Percentiles rank a stretch among this genome's conserved stretches.
These are phyloP conservation scores for Penicillium arizonense DNA, from an alignment of 495 filamentous ascomycete species.

Conservation along the genomic window DNA sequence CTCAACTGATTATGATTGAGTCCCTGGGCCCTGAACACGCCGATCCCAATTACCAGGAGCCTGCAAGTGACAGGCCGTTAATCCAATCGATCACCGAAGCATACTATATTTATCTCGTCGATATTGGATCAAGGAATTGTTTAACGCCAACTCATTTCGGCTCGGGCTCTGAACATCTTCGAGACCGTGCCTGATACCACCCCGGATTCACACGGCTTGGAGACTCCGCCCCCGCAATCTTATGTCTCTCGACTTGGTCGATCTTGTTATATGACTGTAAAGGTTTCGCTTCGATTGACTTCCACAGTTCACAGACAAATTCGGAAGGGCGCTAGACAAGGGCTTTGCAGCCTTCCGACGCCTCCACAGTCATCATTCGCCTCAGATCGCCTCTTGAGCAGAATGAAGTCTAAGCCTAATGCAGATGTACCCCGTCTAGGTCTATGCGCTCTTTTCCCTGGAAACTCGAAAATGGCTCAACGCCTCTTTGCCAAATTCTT, in stretches of 20 bases:
- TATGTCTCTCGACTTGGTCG: not conserved
- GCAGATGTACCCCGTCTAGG: not conserved
- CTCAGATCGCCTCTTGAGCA: not conserved
- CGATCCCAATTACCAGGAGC: too few relatives aligned
- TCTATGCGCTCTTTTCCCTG: not conserved
- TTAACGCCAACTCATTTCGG: conserved; percentile 2
- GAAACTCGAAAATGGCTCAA: not conserved
- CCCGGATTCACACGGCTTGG: not conserved
- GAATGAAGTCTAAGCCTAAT: not conserved
- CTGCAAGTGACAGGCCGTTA: too few relatives aligned
- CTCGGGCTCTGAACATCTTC: not conserved
- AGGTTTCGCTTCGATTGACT: too few relatives aligned
- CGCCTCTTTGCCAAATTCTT: not conserved
- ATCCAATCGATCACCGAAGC: too few relatives aligned
- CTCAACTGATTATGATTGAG: too few relatives aligned
- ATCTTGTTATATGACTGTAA: too few relatives aligned
- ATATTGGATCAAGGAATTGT: too few relatives aligned
- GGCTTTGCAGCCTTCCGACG: not conserved
- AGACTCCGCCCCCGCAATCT: conserved; percentile 6
- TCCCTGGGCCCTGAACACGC: too few relatives aligned
- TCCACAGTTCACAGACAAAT: too few relatives aligned
- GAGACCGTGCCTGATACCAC: not conserved
- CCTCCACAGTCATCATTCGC: not conserved
- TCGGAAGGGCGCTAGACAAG: not conserved
- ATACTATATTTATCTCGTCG: not conserved